These are phyloP conservation scores for Suhomyces kilbournensis DNA, from an alignment of 805 yeast genomes.

Conservation along the genomic window DNA sequence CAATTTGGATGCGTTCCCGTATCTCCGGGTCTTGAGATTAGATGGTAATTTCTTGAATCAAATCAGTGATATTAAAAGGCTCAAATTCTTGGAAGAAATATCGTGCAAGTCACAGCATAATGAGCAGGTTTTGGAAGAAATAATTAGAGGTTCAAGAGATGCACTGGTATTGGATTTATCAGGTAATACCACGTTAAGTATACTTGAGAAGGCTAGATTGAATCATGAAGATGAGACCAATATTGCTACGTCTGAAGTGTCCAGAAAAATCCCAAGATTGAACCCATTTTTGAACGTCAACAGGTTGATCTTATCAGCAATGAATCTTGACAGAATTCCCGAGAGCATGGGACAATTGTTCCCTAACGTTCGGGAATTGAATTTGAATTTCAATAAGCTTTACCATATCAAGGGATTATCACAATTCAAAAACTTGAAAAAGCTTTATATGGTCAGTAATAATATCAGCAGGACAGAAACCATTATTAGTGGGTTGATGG, in stretches of 20 bases:
- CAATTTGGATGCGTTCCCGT: slow-evolving; percentile 32
- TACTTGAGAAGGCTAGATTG: slow-evolving; percentile 1
- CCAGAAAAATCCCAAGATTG: not conserved
- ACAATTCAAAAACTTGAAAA: slow-evolving; percentile 32
- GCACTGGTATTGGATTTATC: slow-evolving; percentile 39
- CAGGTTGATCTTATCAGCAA: slow-evolving; percentile 45
- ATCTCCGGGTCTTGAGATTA: slow-evolving; percentile 41
- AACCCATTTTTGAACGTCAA: slow-evolving; percentile 35
- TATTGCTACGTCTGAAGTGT: not conserved
- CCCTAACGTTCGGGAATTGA: slow-evolving; percentile 47
- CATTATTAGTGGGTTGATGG: slow-evolving; percentile 29
- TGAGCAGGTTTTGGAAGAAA: not conserved
- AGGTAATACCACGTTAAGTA: slow-evolving; percentile 27
- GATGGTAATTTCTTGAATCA: slow-evolving; percentile 41
- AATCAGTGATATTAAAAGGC: slow-evolving; percentile 23
- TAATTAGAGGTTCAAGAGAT: slow-evolving; percentile 10
- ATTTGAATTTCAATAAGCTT: slow-evolving; percentile 49
- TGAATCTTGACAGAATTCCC: slow-evolving; percentile 41
- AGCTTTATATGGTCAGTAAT: slow-evolving; percentile 46
- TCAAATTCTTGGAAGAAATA: slow-evolving; percentile 39
- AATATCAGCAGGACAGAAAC: slow-evolving; percentile 32
- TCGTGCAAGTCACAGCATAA: slow-evolving; percentile 38
- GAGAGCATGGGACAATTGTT: slow-evolving; percentile 33
- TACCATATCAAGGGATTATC: slow-evolving; percentile 32
- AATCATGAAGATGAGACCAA: not conserved